Conservation (phyloP, 371 early-diverging fungal genomes). For the Lichtheimia corymbifera region DNA sequence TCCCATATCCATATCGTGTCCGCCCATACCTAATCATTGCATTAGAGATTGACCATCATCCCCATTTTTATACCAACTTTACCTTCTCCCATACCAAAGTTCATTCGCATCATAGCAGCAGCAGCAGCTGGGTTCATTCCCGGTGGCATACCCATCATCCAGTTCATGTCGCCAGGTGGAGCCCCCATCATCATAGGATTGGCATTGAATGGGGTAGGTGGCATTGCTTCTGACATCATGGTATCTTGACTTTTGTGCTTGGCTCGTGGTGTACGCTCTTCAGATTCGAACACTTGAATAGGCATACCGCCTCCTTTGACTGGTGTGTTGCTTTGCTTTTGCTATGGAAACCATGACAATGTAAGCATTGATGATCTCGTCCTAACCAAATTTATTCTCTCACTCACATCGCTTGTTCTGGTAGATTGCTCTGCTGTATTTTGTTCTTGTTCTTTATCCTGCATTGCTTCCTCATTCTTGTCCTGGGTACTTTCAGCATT, state of each 20-base stretch:
- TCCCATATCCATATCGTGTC: slow-evolving; percentile 23
- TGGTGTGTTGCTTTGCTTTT: neutral
- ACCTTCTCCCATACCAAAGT: slow-evolving; percentile 24
- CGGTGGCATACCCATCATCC: slow-evolving; percentile 45
- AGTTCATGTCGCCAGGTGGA: slow-evolving; percentile 34
- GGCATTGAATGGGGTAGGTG: slow-evolving; percentile 20
- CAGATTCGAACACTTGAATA: slow-evolving; percentile 33
- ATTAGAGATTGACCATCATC: too few species aligned
- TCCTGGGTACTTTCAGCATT: neutral
- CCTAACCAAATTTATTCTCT: too few species aligned
- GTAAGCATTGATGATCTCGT: too few species aligned
- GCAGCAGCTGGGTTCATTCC: slow-evolving; percentile 31
- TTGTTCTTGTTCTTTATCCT: slow-evolving; percentile 4
- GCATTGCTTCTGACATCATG: slow-evolving; percentile 17
- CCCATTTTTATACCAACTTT: neutral
- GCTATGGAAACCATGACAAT: too few species aligned
- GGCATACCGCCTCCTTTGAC: slow-evolving; percentile 26
- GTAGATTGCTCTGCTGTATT: neutral
- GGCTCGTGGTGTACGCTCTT: slow-evolving; percentile 28
- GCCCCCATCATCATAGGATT: slow-evolving; percentile 27
- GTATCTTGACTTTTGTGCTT: slow-evolving; percentile 16
- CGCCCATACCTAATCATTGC: slow-evolving; percentile 4
- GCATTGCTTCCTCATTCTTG: neutral
- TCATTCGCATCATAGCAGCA: slow-evolving; percentile 32
- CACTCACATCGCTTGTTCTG: too few species aligned